Base-by-base conservation (phyloP, 2,329 filamentous ascomycete species). In the Aureobasidium sp. region DNA sequence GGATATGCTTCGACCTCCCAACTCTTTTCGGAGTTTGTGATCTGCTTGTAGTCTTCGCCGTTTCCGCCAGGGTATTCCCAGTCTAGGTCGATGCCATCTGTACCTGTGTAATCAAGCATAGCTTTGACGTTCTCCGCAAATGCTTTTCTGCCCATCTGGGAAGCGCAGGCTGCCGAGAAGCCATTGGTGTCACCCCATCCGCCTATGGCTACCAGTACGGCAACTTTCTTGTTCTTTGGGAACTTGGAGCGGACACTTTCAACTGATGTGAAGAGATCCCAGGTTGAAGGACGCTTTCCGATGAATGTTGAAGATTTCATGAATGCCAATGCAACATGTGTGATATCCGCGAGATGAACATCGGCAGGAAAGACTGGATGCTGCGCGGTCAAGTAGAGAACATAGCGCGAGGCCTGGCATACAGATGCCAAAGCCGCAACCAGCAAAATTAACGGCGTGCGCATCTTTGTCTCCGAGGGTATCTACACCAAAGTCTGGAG, bases 121-220 rank as follows among this genome's bases (percentile, higher is more conserved):
- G 75, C 75, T 8, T 80, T 82, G 1, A 90, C 79, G 66, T 89
- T 88, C 48, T 76, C 76, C 1, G 87, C 85, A 74, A 87, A 91
- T 8, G 73, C 74, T 63, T 78, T 75, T 16, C 85, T 81, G 1
- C 78, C 80, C 9, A 72, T 66, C 1, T 81, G 76, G 3, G 79
- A 78, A 55, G 76, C 78, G 1, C 84, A 83, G 0, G 81, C 86
- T 1, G 62, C 71, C 0, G 81, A 79, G 67, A 89, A 91, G 0
- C 86, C 87, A 8, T 72, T 70, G 0, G 81, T 85, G 63, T 90
- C 85, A 0, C 87, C 87, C 88, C 88, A 91, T 58, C 88, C 88
- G 10, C 88, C 88, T 64, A 91, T 84, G 25, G 88, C 87, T 41
- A 91, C 79, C 75, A 87, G 81, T 27, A 91, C 73, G 3, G n/a